These are phyloP conservation scores for Lizonia empirigonia DNA, from an alignment of 2,329 filamentous ascomycete genomes.

Conservation along the genomic window DNA sequence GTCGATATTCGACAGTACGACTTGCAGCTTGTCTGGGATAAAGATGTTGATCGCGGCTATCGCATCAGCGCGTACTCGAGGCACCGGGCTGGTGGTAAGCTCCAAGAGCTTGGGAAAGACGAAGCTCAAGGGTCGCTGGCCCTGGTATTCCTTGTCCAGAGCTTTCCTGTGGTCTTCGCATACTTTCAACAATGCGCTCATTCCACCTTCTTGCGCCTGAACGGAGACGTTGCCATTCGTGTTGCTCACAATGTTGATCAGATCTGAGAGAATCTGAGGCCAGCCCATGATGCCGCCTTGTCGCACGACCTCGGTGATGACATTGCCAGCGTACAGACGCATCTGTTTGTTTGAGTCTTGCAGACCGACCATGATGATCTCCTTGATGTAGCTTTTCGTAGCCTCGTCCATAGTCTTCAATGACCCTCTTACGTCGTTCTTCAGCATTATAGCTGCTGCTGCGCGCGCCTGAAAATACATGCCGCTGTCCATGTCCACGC, in stretches of 20 bases:
- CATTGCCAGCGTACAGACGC: constrained; percentile 86
- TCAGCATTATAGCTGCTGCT: constrained; percentile 90
- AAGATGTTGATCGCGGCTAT: constrained; percentile 91
- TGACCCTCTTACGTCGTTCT: constrained; percentile 82
- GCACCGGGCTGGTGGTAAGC: constrained; percentile 75
- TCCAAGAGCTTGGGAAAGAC: constrained; percentile 90
- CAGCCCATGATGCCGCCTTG: constrained; percentile 85
- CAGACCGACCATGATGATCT: constrained; percentile 76
- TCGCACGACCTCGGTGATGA: constrained; percentile 89
- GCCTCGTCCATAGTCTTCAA: constrained; percentile 77
- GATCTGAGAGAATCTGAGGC: constrained; percentile 86
- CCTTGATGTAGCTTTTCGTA: constrained; percentile 78
- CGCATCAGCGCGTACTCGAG: constrained; percentile 80
- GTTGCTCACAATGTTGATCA: constrained; percentile 79
- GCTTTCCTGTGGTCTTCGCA: constrained; percentile 94
- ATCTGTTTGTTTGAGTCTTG: constrained; percentile 84
- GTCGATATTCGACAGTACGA: constrained; percentile 80
- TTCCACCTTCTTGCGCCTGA: constrained; percentile 87
- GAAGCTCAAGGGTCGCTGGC: constrained; percentile 83
- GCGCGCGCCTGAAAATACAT: constrained; percentile 80
- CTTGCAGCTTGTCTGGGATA: constrained; percentile 80
- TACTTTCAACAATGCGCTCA: constrained; percentile 91
- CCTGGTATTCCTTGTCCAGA: constrained; percentile 84
- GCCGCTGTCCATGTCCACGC: constrained; percentile 62
- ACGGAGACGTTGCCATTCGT: constrained; percentile 68